Evolutionary conservation across 768 basidiomycete species (phyloP), one percentile per base, ranked within the genome.

Genomic region (Tylopilus vinaceipallidus): DNA sequence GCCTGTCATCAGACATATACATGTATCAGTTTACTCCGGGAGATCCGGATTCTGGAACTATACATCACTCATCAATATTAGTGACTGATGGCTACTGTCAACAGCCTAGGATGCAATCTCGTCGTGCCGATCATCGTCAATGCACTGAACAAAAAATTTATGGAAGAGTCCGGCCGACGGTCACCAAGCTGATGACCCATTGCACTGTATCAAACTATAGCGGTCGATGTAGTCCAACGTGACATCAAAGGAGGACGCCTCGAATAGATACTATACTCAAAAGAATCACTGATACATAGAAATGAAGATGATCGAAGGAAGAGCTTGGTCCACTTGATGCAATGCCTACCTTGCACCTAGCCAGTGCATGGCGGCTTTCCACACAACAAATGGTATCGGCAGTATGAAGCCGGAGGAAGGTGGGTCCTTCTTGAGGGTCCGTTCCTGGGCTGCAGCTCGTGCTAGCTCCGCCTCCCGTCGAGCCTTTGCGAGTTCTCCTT

Each of bases 351-450:
- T 55, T 40, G 42, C 59, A 53, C 66, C 66, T 12, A 69, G 42
- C 66, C 68, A 67, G n/a, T 59, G 52, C 68, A 67, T 56, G 2
- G 66, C 66, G 9, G 66, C 66, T 19, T 53, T 67, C 66, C 66
- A 67, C 10, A 67, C 61, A 17, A 67, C 68, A 38, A 70, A 67
- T 6, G 66, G 66, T 45, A 70, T 70, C 7, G 68, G 66, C 17
- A 67, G 41, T 26, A 68, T 38, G 51, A 69, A 61, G 22, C 56
- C 50, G 6, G 66, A 50, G 3, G n/a, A n/a, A n/a, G 65, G 58
- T 6, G 68, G 50, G 30, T 70, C 68, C 42, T 53, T 67, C 57
- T 62, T 68, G 41, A 48, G 13, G 27, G 34, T 11, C 23, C 67
- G 57, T 33, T 69, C 63, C 13, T 68, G 59, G 8, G 55, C 58